These are phyloP conservation scores for Hyaloperonospora brassicae DNA, from an alignment of 352 stramenopile genomes.

Conservation along the genomic window DNA sequence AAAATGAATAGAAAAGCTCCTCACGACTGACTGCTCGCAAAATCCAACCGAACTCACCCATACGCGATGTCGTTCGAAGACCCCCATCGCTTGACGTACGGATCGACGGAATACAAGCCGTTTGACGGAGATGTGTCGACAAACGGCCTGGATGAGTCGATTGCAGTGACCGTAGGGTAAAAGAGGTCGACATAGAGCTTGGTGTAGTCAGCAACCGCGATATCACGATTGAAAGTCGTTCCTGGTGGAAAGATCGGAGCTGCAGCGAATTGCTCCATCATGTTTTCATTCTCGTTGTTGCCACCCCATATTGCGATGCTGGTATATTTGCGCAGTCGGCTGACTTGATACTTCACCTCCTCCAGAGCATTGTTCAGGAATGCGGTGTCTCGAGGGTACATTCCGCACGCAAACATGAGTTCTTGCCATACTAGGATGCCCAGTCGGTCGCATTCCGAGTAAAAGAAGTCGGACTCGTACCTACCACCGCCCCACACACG, in stretches of 20 bases:
- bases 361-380: slow-evolving; percentile 50
- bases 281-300: slow-evolving; percentile 89
- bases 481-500: slow-evolving; percentile 83
- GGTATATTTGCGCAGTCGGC: slow-evolving; percentile 61
- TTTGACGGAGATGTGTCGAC: slow-evolving; percentile 86
- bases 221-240: slow-evolving; percentile 60
- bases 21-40: background rate
- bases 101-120: slow-evolving; percentile 58
- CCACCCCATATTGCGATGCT: slow-evolving; percentile 85
- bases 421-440: slow-evolving; percentile 87
- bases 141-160: slow-evolving; percentile 59
- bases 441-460: slow-evolving; percentile 65
- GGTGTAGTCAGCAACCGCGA: slow-evolving; percentile 70
- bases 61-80: slow-evolving; percentile 45
- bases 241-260: slow-evolving; percentile 43
- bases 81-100: slow-evolving; percentile 82
- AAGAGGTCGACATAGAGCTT: slow-evolving; percentile 78
- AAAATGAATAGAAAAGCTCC: too few relatives aligned
- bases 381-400: slow-evolving; percentile 61
- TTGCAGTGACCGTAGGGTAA: slow-evolving; percentile 34
- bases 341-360: slow-evolving; percentile 62
- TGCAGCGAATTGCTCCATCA: slow-evolving; percentile 73
- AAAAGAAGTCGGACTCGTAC: slow-evolving; percentile 82
- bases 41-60: slow-evolving; percentile 27
- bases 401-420: slow-evolving; percentile 86